phyloP scores from a whole-genome alignment of 2,329 filamentous ascomycete species.

The Xylariomycetidae sp. region DNA sequence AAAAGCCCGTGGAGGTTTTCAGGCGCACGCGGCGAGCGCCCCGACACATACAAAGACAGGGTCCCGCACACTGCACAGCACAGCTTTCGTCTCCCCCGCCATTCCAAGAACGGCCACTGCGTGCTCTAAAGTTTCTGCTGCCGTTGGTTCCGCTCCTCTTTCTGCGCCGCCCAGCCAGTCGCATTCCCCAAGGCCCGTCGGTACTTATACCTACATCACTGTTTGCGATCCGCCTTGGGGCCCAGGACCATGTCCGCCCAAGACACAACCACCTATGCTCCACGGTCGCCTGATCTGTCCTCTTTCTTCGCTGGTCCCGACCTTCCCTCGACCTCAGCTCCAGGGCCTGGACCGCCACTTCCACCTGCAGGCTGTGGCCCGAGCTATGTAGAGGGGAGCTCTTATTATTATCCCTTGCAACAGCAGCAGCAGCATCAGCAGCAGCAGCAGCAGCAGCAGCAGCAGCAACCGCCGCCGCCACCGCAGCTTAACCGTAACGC shows the following conservation, averaged over 20 bases:
- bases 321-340: conserved; percentile 20
- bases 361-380: too few relatives aligned
- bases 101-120: conserved; percentile 15
- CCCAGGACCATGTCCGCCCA: conserved; percentile 42
- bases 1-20: too few relatives aligned
- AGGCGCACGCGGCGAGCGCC: too few relatives aligned
- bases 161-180: not conserved
- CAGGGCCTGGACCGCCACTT: too few relatives aligned
- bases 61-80: too few relatives aligned
- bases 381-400: too few relatives aligned
- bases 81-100: conserved; percentile 8
- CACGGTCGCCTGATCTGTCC: conserved; percentile 54
- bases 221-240: too few relatives aligned
- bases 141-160: conserved; percentile 8
- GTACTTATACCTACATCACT: too few relatives aligned
- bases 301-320: conserved; percentile 41
- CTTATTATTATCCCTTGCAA: conserved; percentile 25
- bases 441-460: not conserved
- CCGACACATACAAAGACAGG: too few relatives aligned
- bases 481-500: conserved; percentile 13
- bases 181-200: too few relatives aligned
- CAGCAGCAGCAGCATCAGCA: conserved; percentile 3
- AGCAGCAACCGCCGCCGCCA: not conserved
- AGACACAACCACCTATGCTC: conserved; percentile 47
- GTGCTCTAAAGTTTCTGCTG: conserved; percentile 1